Conservation (phyloP, 176 grass and related monocot species). For the Cenchrus americanus region DNA sequence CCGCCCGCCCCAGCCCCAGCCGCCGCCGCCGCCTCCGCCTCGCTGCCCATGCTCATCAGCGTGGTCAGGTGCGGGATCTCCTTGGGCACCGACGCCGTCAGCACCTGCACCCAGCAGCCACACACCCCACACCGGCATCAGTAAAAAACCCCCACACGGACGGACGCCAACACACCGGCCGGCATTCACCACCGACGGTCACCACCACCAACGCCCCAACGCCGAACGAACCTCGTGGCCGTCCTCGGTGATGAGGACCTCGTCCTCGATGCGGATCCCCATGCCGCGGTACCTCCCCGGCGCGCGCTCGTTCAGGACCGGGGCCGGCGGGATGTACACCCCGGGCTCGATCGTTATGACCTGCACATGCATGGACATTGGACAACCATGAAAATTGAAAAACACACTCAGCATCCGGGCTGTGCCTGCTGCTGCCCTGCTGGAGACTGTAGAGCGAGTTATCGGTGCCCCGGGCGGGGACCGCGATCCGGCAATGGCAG, state of each 20-base stretch:
- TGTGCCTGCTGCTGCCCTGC: not conserved
- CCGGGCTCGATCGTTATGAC: slow-evolving; percentile 93
- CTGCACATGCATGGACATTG: slow-evolving; percentile 34
- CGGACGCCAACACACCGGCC: not conserved
- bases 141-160: too few relatives aligned
- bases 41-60: slow-evolving; percentile 55
- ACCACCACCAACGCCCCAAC: not conserved
- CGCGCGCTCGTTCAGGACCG: slow-evolving; percentile 57
- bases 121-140: not conserved
- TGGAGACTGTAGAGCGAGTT: not conserved
- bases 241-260: slow-evolving; percentile 87
- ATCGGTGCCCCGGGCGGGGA: not conserved
- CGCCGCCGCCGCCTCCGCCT: not conserved
- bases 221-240: slow-evolving; percentile 59
- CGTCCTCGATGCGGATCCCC: slow-evolving; percentile 92
- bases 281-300: slow-evolving; percentile 71
- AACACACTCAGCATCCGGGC: not conserved
- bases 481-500: not conserved
- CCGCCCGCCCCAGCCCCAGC: slow-evolving; percentile 13
- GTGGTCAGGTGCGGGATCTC: slow-evolving; percentile 72
- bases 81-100: slow-evolving; percentile 87
- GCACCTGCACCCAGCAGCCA: slow-evolving; percentile 45
- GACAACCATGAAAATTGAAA: not conserved
- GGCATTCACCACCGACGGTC: not conserved
- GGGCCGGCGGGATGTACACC: slow-evolving; percentile 73